Evolutionary conservation across 306 rosid genomes (phyloP).

Genomic region (Mucuna pruriens): DNA sequence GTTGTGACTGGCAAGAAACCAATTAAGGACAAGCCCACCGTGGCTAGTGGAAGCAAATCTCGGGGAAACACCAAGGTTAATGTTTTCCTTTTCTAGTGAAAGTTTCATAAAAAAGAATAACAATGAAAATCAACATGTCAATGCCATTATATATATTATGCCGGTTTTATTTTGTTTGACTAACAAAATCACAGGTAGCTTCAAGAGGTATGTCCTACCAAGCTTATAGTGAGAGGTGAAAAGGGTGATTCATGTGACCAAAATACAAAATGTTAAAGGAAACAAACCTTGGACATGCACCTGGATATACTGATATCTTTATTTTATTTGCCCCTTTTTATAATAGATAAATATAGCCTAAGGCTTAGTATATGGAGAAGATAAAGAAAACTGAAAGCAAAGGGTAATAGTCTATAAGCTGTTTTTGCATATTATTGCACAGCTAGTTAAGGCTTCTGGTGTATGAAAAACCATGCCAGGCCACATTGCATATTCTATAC

Average conservation of each 20-base stretch:
- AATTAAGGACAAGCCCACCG: conserved; percentile 68
- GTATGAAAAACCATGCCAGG: background rate
- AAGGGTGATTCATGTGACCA: too few species aligned
- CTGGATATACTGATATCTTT: too few species aligned
- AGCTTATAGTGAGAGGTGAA: too few species aligned
- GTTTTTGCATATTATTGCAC: background rate
- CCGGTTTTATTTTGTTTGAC: background rate
- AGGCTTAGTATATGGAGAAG: background rate
- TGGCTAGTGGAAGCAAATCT: conserved; percentile 84
- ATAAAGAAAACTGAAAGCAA: background rate
- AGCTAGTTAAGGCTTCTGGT: background rate
- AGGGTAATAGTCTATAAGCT: background rate
- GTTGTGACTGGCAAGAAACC: conserved; percentile 81
- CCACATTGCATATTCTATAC: background rate
- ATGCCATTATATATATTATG: background rate
- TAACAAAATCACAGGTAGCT: background rate
- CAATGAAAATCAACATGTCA: background rate
- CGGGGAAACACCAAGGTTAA: conserved; percentile 82
- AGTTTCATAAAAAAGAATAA: background rate
- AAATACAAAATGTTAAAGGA: too few species aligned
- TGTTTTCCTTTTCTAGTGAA: background rate
- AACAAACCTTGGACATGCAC: too few species aligned
- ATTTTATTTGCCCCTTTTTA: too few species aligned
- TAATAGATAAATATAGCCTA: too few species aligned
- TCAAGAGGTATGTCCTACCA: too few species aligned